A percentile compares a stretch with the other conserved stretches of the same genome.
phyloP scores from a whole-genome alignment of 1,139 yeast species.

The Zygoascus meyerae region DNA sequence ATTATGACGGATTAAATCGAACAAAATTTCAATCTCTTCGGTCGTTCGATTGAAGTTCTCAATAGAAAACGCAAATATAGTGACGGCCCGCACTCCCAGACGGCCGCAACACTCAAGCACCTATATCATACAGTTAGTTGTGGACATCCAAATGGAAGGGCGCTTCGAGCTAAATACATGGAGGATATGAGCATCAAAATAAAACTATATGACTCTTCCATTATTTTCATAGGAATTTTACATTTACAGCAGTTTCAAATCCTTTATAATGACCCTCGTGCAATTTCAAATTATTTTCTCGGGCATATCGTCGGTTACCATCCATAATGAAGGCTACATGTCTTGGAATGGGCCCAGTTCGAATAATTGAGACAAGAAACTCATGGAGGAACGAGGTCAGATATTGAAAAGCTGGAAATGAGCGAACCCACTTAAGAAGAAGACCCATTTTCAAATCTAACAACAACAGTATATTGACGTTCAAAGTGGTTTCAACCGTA shows the following conservation, averaged over 20 bases:
- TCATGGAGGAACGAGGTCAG: conserved; percentile 25
- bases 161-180: background rate
- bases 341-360: conserved; percentile 78
- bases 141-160: background rate
- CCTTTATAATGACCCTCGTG: conserved; percentile 93
- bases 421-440: conserved; percentile 17
- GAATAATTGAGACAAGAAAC: conserved; percentile 33
- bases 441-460: conserved; percentile 1
- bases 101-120: conserved; percentile 75
- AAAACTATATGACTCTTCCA: background rate
- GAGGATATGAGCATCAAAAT: background rate
- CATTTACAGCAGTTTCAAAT: conserved; percentile 70
- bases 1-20: conserved; percentile 74
- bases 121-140: conserved; percentile 12
- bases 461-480: too few species aligned
- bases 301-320: conserved; percentile 88
- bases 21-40: conserved; percentile 75
- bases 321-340: conserved; percentile 97
- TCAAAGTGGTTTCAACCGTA: too few species aligned
- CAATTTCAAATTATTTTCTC: conserved; percentile 59
- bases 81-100: conserved; percentile 75
- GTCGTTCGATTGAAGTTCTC: conserved; percentile 86
- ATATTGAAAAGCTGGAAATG: conserved; percentile 25
- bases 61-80: conserved; percentile 92
- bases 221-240: conserved; percentile 12